Percentiles rank a stretch among this genome's conserved stretches.
phyloP scores from a whole-genome alignment of 2,329 filamentous ascomycete genomes.

The Calonectria ilicicola region DNA sequence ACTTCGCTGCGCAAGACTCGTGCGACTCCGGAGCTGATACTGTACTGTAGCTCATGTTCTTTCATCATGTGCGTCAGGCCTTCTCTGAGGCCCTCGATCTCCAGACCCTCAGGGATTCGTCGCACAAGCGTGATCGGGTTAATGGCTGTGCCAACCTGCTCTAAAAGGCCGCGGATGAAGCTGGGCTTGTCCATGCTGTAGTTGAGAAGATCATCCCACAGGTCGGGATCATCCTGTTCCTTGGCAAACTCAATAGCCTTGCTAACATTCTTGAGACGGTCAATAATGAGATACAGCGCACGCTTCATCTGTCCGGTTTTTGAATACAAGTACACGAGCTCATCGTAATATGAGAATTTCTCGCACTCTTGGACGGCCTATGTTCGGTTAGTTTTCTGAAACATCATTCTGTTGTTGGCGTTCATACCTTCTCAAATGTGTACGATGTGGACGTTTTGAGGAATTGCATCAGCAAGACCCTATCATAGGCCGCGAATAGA shows the following conservation, averaged over 20 bases:
- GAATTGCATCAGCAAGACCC: conserved; percentile 85
- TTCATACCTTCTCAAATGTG: conserved; percentile 78
- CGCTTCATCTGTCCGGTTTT: conserved; percentile 95
- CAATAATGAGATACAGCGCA: conserved; percentile 92
- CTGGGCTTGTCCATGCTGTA: conserved; percentile 98
- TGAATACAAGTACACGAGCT: conserved; percentile 95
- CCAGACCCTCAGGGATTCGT: conserved; percentile 90
- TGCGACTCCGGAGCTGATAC: conserved; percentile 91
- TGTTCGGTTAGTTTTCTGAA: conserved; percentile 20
- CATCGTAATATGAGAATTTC: conserved; percentile 82
- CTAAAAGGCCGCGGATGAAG: conserved; percentile 91
- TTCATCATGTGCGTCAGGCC: conserved; percentile 92
- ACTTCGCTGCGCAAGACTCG: conserved; percentile 90
- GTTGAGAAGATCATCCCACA: conserved; percentile 94
- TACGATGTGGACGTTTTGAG: conserved; percentile 88
- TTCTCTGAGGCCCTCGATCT: conserved; percentile 90
- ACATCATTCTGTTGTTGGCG: too few species aligned
- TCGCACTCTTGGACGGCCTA: conserved; percentile 84
- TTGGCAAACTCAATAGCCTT: conserved; percentile 96
- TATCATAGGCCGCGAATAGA: conserved; percentile 87
- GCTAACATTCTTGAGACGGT: conserved; percentile 89
- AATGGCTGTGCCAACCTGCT: conserved; percentile 94
- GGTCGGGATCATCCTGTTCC: conserved; percentile 88
- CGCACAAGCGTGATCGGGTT: conserved; percentile 91
- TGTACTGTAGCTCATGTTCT: conserved; percentile 95